Conservation (phyloP, 768 basidiomycete species). For the Plicaturopsis crispa region DNA sequence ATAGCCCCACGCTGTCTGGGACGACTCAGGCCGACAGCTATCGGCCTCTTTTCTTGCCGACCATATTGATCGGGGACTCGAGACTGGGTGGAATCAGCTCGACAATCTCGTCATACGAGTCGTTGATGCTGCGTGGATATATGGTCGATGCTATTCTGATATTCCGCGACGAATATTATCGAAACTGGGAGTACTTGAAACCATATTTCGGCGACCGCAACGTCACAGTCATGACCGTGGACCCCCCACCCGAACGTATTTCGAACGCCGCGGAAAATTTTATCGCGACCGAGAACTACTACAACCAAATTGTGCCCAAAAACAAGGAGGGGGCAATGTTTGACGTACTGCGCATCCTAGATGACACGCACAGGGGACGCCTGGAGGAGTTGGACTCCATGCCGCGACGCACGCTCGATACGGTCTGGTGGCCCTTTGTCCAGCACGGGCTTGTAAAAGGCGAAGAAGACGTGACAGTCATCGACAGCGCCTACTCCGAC, state of each 20-base stretch:
- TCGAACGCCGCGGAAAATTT: conserved; percentile 38
- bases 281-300: conserved; percentile 61
- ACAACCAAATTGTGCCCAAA: conserved; percentile 37
- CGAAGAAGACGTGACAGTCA: conserved; percentile 74
- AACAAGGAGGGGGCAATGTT: conserved; percentile 30
- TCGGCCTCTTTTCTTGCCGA: conserved; percentile 81
- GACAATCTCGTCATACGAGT: conserved; percentile 90
- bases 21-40: conserved; percentile 82
- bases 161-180: conserved; percentile 82
- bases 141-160: conserved; percentile 77
- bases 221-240: conserved; percentile 44
- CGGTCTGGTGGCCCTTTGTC: conserved; percentile 96
- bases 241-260: conserved; percentile 49
- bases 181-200: conserved; percentile 76
- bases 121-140: conserved; percentile 85
- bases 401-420: conserved; percentile 67
- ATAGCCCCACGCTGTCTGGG: conserved; percentile 81
- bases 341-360: conserved; percentile 48
- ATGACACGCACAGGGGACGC: conserved; percentile 54
- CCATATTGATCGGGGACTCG: conserved; percentile 80
- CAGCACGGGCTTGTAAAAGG: conserved; percentile 73
- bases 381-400: conserved; percentile 72
- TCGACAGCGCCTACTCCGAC: conserved; percentile 86
- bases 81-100: conserved; percentile 91
- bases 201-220: conserved; percentile 75